Conservation (phyloP, 1,284 basidiomycete genomes). For the Psilocybe mexicana region DNA sequence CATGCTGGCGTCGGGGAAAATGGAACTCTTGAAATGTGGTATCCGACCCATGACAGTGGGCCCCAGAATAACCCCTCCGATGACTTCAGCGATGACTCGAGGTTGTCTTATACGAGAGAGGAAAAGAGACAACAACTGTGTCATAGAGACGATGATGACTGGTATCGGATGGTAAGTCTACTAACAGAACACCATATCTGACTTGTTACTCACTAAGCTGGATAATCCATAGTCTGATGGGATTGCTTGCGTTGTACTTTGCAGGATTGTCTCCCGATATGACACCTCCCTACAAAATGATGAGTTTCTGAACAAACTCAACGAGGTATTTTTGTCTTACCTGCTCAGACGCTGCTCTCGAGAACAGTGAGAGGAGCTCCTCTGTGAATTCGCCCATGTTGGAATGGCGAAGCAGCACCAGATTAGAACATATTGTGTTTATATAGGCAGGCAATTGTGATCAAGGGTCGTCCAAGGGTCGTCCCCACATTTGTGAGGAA, state of each 20-base stretch:
- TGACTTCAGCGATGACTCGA: conserved; percentile 86
- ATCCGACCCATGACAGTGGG: conserved; percentile 79
- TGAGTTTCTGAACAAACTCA: not conserved
- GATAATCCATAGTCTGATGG: conserved; percentile 83
- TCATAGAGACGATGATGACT: conserved; percentile 76
- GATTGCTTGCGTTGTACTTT: conserved; percentile 60
- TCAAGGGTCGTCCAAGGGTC: not conserved
- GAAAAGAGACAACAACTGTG: conserved; percentile 65
- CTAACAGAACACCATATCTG: not conserved
- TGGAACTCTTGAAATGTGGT: conserved; percentile 63
- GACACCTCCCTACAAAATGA: conserved; percentile 46
- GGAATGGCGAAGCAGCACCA: conserved; percentile 3
- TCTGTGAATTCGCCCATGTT: conserved; percentile 45
- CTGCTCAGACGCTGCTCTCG: conserved; percentile 50
- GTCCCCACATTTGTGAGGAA: not conserved
- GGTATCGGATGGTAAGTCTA: conserved; percentile 2
- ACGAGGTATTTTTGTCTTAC: conserved; percentile 29
- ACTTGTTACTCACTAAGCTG: conserved; percentile 53
- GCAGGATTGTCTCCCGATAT: conserved; percentile 70
- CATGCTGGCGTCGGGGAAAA: conserved; percentile 78
- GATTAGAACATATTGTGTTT: conserved; percentile 9
- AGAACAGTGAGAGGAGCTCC: conserved; percentile 33
- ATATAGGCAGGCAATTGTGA: conserved; percentile 5
- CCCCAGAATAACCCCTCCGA: conserved; percentile 80
- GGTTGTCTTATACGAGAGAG: conserved; percentile 78